Percentiles rank a stretch among this genome's conserved stretches.
phyloP scores from a whole-genome alignment of 1,139 yeast species.

The Scheffersomyces lignicola region DNA sequence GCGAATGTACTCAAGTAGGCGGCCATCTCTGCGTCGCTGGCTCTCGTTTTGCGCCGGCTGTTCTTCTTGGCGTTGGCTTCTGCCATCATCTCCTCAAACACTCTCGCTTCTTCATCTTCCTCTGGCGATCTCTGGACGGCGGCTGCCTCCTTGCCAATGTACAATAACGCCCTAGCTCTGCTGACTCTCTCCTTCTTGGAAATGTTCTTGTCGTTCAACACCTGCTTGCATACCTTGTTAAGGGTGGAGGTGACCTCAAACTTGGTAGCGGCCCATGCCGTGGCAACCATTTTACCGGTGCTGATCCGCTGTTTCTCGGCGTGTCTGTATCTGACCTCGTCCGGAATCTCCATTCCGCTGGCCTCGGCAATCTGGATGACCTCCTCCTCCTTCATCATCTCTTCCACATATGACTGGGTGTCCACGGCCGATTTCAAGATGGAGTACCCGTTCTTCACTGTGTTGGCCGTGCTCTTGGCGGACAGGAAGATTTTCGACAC shows the following conservation, averaged over 20 bases:
- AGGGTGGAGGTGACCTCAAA: conserved; percentile 70
- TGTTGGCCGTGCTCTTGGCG: conserved; percentile 40
- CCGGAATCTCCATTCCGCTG: conserved; percentile 32
- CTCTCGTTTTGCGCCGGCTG: conserved; percentile 19
- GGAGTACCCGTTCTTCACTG: conserved; percentile 39
- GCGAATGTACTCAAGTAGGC: conserved; percentile 1
- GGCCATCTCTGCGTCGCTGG: conserved; percentile 3
- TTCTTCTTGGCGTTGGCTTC: conserved; percentile 60
- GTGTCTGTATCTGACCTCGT: conserved; percentile 49
- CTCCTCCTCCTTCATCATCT: conserved; percentile 50
- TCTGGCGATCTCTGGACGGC: conserved; percentile 61
- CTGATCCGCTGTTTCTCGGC: conserved; percentile 65
- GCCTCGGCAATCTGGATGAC: conserved; percentile 35
- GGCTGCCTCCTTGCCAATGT: conserved; percentile 57
- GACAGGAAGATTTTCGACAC: conserved; percentile 54
- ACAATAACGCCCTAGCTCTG: conserved; percentile 61
- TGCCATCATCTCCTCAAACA: conserved; percentile 75
- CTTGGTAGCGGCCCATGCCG: conserved; percentile 79
- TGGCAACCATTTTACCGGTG: conserved; percentile 72
- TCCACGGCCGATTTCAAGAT: conserved; percentile 44
- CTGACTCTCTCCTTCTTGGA: conserved; percentile 50
- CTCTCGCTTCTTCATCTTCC: conserved; percentile 73
- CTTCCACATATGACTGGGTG: conserved; percentile 41
- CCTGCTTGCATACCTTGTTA: conserved; percentile 61
- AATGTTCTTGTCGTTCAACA: conserved; percentile 57